Evolutionary conservation across 2,329 filamentous ascomycete genomes (phyloP), one percentile per base, ranked within the genome.

Genomic region (Nemania serpens): DNA sequence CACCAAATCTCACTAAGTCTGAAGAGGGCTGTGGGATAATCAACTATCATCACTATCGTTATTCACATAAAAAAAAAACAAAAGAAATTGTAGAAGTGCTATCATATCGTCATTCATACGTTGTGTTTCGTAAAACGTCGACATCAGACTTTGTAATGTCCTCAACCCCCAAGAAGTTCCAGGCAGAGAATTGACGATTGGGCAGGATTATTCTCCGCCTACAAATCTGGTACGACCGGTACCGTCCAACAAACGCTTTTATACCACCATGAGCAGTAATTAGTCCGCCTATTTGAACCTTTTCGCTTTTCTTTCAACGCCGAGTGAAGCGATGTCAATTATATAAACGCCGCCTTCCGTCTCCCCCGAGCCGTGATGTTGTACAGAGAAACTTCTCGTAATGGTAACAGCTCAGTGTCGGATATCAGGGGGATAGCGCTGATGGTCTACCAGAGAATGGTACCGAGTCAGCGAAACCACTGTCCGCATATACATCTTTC

Each of bases 21-120:
- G 3, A 9, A 37, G 4, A 20, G 1, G 17, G n/a, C 13, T 11
- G 5, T 43, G 9, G 15, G 34, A 17, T 2, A 10, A 33, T 36
- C 12, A 43, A 36, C 10, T 53, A 53, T n/a, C 2, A 43, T 17
- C 20, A 15, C 18, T 34, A 2, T 18, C n/a, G 12, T 22, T 7
- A 45, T 39, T 53, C 39, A 59, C 22, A 18, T 47, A n/a, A 20
- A 37, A 42, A n/a, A 20, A 37, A 42, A 49, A 17, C 37, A 41
- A 12, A 17, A 50, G 4, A 25, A 49, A 39, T 50, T 56, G 11
- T 18, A 25, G n/a, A 58, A 49, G 59, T 71, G 63, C 68, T 70
- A 66, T 69, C 70, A 70, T 72, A 66, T 72, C 70, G 61, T 74
- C 70, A 73, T 46, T 72, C 72, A 71, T 73, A 63, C 66, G 67